Base-by-base conservation (phyloP, 257 asterid species). In the Solanum piurae region DNA sequence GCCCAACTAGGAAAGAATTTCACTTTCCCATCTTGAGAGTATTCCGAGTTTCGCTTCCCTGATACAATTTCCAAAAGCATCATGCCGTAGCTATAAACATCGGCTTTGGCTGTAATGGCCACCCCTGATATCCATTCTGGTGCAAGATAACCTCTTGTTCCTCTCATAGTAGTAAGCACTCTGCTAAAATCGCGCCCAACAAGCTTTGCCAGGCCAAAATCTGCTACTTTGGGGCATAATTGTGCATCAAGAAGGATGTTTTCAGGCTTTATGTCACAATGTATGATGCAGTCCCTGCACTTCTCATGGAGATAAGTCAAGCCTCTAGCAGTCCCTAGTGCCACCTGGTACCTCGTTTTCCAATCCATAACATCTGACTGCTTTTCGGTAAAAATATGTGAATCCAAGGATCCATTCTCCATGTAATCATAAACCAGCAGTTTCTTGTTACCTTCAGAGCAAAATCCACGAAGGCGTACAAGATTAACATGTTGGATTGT, bases 181-280 rank as follows among this genome's bases (percentile, higher is more conserved):
- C 93, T 60, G 75, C 92, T 89, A 71, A 90, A 91, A 73, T 92
- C 93, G 1, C 92, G 92, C 5, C 95, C 95, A 86, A 93, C 89
- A 44, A 93, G 93, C 90, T 92, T 93, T 83, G 95, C 94, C 72
- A 92, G 87, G 68, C 95, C 95, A 64, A 93, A 93, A 77, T 93
- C 95, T 46, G 93, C 94, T 11, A 93, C 91, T 82, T 92, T 93
- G 7, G 95, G 94, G 89, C 90, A 90, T 44, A 91, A 83, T 62
- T 91, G 91, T 37, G 90, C 83, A 72, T 92, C 93, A 4, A 91
- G 79, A 31, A 92, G 89, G 69, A 92, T 88, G 89, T 93, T 93
- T 83, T 92, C 94, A 7, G 94, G 94, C 87, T 93, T 93, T 27
- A 93, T 89, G 66, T 93, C 94, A 68, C 94, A 91, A 71, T 91